phyloP scores from a whole-genome alignment of 805 yeast genomes.

The Sungouiella blattae region DNA sequence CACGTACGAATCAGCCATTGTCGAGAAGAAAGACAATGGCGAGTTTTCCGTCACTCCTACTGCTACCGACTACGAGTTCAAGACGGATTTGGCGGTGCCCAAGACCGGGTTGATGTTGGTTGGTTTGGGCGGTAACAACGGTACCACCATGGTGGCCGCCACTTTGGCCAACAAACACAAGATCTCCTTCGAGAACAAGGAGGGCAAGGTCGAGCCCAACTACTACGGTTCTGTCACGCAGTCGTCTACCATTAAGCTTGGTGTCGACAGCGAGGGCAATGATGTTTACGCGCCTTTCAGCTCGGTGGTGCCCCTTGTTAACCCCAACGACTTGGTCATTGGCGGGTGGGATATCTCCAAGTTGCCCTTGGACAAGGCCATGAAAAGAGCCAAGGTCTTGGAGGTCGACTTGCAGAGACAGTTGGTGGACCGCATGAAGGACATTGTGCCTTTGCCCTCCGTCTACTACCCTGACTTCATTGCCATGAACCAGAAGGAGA shows the following conservation, averaged over 20 bases:
- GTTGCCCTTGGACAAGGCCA: slow-evolving; percentile 67
- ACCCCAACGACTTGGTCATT: slow-evolving; percentile 85
- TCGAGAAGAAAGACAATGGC: slow-evolving; percentile 51
- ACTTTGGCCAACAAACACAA: slow-evolving; percentile 80
- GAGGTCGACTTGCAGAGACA: slow-evolving; percentile 81
- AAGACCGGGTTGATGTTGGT: slow-evolving; percentile 87
- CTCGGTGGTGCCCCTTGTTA: slow-evolving; percentile 79
- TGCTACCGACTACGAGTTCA: slow-evolving; percentile 73
- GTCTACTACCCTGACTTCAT: slow-evolving; percentile 95
- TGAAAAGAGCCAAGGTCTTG: slow-evolving; percentile 81
- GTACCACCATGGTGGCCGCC: slow-evolving; percentile 85
- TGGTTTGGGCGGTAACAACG: slow-evolving; percentile 96
- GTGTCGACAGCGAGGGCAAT: slow-evolving; percentile 73
- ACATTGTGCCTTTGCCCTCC: slow-evolving; percentile 71
- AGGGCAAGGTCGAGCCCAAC: slow-evolving; percentile 70
- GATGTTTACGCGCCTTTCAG: slow-evolving; percentile 93
- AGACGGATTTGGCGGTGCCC: slow-evolving; percentile 76
- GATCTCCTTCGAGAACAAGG: slow-evolving; percentile 75
- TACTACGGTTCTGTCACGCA: slow-evolving; percentile 95
- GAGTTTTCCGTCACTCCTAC: slow-evolving; percentile 66
- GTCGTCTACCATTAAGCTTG: slow-evolving; percentile 83
- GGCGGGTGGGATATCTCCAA: slow-evolving; percentile 94
- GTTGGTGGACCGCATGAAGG: slow-evolving; percentile 59
- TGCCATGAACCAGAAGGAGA: slow-evolving; percentile 87
- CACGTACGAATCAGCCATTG: slow-evolving; percentile 73